phyloP scores from a whole-genome alignment of 306 rosid species.

The Pyrus bretschneideri region DNA sequence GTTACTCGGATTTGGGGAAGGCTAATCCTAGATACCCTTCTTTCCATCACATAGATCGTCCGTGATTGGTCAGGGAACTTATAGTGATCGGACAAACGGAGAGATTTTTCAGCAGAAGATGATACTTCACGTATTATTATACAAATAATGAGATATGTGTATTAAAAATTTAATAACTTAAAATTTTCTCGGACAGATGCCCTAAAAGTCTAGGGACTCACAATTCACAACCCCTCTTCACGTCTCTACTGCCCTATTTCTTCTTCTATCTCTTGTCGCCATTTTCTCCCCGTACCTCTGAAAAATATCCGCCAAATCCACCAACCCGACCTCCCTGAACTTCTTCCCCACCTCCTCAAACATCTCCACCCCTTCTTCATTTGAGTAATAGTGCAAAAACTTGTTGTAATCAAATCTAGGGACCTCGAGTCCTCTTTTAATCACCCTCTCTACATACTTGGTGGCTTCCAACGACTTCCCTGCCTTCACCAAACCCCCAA shows the following conservation, averaged over 20 bases:
- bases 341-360: conserved; percentile 70
- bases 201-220: no score
- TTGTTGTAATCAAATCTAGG: conserved; percentile 81
- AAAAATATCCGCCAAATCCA: conserved; percentile 85
- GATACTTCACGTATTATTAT: no score
- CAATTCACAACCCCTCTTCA: background rate
- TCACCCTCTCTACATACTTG: conserved; percentile 76
- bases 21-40: no score
- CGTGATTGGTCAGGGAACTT: no score
- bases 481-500: conserved; percentile 53
- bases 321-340: conserved; percentile 64
- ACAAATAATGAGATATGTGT: no score
- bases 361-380: conserved; percentile 71
- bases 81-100: no score
- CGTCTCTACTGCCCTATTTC: conserved; percentile 19
- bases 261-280: conserved; percentile 70
- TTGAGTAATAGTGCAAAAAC: conserved; percentile 69
- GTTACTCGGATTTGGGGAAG: no score
- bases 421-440: conserved; percentile 66
- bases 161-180: no score
- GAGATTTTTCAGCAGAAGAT: no score
- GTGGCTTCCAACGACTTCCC: conserved; percentile 51
- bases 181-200: no score
- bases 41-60: no score
- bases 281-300: conserved; percentile 75